Evolutionary conservation across 352 stramenopile genomes (phyloP).

Genomic region (Globisporangium abappressorium): DNA sequence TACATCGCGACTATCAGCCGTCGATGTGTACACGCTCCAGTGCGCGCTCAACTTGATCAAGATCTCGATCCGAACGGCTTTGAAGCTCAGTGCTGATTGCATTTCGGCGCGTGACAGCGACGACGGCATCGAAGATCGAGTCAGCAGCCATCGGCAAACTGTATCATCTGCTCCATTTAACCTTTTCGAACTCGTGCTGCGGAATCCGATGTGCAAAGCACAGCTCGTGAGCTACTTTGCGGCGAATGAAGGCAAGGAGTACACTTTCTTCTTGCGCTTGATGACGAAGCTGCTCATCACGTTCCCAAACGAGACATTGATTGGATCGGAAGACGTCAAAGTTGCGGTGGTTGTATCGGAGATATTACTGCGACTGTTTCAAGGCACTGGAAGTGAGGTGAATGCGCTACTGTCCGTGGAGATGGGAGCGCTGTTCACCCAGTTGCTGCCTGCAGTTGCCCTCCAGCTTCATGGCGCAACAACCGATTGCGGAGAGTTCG

Average conservation of each 20-base stretch:
- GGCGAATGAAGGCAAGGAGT: slow-evolving; percentile 56
- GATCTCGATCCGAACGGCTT: slow-evolving; percentile 48
- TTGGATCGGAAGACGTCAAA: slow-evolving; percentile 20
- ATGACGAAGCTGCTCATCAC: slow-evolving; percentile 60
- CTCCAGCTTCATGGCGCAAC: slow-evolving; percentile 20
- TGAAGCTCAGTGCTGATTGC: slow-evolving; percentile 68
- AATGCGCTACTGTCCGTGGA: slow-evolving; percentile 43
- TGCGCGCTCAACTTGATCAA: slow-evolving; percentile 60
- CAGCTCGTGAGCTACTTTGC: slow-evolving; percentile 62
- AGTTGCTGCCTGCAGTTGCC: slow-evolving; percentile 51
- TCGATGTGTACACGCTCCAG: slow-evolving; percentile 55
- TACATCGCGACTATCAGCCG: slow-evolving; percentile 5
- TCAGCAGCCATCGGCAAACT: slow-evolving; percentile 12
- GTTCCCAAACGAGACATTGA: slow-evolving; percentile 44
- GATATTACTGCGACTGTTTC: slow-evolving; percentile 48
- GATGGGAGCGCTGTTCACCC: slow-evolving; percentile 36
- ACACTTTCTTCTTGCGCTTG: slow-evolving; percentile 62
- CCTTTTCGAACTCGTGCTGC: slow-evolving; percentile 44
- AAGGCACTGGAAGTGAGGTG: slow-evolving; percentile 33
- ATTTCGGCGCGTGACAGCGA: slow-evolving; percentile 35
- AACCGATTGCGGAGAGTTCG: slow-evolving; percentile 5
- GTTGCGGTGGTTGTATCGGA: slow-evolving; percentile 37
- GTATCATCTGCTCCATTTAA: slow-evolving; percentile 53
- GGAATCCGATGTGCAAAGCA: slow-evolving; percentile 41
- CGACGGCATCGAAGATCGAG: slow-evolving; percentile 21